These are phyloP conservation scores for Leccinum solheimii DNA, from an alignment of 1,284 basidiomycete genomes.

Conservation along the genomic window DNA sequence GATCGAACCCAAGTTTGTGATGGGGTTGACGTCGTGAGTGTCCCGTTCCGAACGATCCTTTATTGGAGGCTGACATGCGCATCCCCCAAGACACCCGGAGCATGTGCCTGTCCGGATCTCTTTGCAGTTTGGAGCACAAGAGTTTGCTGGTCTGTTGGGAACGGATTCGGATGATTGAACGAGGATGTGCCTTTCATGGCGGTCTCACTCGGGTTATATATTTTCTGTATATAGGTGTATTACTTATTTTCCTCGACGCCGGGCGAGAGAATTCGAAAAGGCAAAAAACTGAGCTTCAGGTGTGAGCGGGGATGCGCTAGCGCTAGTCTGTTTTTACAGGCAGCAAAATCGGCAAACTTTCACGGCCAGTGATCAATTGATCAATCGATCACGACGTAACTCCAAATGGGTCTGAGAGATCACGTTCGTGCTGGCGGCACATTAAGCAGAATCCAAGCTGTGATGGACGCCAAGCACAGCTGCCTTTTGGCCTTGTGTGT, in stretches of 20 bases:
- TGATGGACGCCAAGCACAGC: neutral
- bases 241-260: too few relatives aligned
- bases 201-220: neutral
- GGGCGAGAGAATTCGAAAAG: too few relatives aligned
- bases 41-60: neutral
- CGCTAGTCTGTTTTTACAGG: neutral
- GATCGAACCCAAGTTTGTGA: neutral
- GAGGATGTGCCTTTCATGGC: neutral
- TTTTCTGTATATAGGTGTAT: neutral
- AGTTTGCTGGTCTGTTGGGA: neutral
- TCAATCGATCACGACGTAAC: too few relatives aligned
- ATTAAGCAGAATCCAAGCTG: too few relatives aligned
- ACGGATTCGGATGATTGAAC: neutral
- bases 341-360: neutral
- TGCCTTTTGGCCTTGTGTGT: neutral
- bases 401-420: too few relatives aligned
- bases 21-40: constrained; percentile 11
- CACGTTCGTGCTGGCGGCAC: too few relatives aligned
- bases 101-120: neutral
- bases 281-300: too few relatives aligned
- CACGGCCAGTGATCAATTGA: too few relatives aligned
- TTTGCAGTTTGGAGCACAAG: neutral
- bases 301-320: too few relatives aligned
- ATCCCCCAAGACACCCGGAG: neutral
- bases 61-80: neutral